A percentile compares a stretch with the other conserved stretches of the same genome.
Evolutionary conservation across 257 asterid genomes (phyloP).

Genomic region (Galeopsis tetrahit): DNA sequence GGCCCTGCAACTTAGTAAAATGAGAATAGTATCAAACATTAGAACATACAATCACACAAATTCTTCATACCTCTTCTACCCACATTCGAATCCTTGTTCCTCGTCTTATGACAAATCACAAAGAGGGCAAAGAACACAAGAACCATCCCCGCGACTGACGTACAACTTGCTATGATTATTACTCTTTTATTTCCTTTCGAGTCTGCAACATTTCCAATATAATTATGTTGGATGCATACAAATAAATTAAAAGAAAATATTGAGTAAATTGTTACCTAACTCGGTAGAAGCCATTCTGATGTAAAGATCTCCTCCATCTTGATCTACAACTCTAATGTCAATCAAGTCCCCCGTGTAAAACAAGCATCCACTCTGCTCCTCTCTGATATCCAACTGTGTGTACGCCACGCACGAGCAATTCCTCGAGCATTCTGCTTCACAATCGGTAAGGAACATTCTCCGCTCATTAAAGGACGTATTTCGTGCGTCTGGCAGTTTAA

Average conservation of each 20-base stretch:
- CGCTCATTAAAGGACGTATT: constrained; percentile 22
- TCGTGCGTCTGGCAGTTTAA: constrained; percentile 46
- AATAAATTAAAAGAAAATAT: background rate
- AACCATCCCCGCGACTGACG: constrained; percentile 13
- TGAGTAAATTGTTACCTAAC: constrained; percentile 16
- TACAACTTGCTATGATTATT: background rate
- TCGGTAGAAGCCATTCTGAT: constrained; percentile 47
- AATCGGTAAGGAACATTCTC: constrained; percentile 38
- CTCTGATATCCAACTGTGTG: constrained; percentile 32
- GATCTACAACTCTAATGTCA: constrained; percentile 35
- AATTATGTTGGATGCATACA: background rate
- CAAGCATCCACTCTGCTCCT: constrained; percentile 48
- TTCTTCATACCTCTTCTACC: background rate
- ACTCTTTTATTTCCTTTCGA: constrained; percentile 16
- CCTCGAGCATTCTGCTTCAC: constrained; percentile 36
- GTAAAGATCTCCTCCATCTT: constrained; percentile 35
- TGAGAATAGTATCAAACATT: background rate
- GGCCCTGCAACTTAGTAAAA: background rate
- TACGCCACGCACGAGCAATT: constrained; percentile 52
- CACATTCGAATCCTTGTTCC: background rate
- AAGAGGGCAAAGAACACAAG: background rate
- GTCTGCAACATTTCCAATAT: background rate
- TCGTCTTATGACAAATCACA: background rate
- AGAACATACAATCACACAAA: background rate
- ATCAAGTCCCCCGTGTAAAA: constrained; percentile 46